Evolutionary conservation across 176 grass and related monocot species (phyloP), one percentile per base, ranked within the genome.

Genomic region (Neostapfia colusana): DNA sequence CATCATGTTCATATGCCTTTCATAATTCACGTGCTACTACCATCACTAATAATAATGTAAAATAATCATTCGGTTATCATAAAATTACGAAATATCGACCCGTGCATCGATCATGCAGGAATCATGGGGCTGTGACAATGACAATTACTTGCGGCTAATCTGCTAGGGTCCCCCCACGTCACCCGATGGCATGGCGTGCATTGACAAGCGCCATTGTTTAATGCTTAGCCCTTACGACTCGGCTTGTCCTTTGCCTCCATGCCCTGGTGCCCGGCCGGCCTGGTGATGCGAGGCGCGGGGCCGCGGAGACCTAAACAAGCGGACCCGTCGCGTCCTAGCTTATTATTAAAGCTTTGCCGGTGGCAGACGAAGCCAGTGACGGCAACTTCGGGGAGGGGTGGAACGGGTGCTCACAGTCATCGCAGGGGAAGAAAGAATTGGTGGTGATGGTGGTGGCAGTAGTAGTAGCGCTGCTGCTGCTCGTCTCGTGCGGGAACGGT

Each of bases 41-140:
- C 31, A 31, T 31, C 2, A 3, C 31, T 3, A 51, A 0, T 20
- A 67, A 17, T 25, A 61, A 21, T 54, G 18, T 54, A 21, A 21
- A 54, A 20, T 51, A 20, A 54, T 54, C 21, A 2, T 54, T 21
- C 51, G 3, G 15, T 21, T 49, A 41, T 15, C 63, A 35, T 48
- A 21, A 46, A 27, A 17, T 4, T 62, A 63, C 15, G 20, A 46
- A 63, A 3, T 31, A 31, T 31, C 31, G 1, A 20, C 31, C 21
- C 42, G 63, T 49, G 77, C 27, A 45, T 51, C 44, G 56, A 81
- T 65, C 66, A 77, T 50, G 74, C 61, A 2, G 7, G 45, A 79
- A 88, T 79, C 80, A 88, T 83, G 70, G 74, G 61, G 42, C 18
- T 43, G 35, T 68, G 81, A 71, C 39, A 50, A 76, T 65, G 86